These are phyloP conservation scores for Elsinoe arachidis DNA, from an alignment of 2,329 filamentous ascomycete species.

Conservation along the genomic window DNA sequence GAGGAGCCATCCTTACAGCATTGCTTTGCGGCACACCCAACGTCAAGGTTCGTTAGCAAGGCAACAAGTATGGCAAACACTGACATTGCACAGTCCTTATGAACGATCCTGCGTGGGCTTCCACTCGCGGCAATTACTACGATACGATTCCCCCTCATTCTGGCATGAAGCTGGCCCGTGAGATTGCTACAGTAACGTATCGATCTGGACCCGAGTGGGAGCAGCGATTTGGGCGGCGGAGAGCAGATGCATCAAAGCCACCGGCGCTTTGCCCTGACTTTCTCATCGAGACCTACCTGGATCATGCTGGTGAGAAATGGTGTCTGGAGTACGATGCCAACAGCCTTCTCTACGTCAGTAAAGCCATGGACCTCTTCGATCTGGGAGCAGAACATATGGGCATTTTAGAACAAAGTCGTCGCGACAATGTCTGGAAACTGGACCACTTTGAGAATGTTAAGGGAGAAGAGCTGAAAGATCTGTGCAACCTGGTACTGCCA, in stretches of 20 bases:
- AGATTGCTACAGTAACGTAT: constrained; percentile 97
- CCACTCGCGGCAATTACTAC: constrained; percentile 78
- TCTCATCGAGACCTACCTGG: constrained; percentile 93
- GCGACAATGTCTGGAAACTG: constrained; percentile 51
- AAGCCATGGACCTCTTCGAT: constrained; percentile 98
- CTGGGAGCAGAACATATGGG: constrained; percentile 64
- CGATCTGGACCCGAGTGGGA: constrained; percentile 97
- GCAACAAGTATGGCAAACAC: not conserved
- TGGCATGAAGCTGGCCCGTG: constrained; percentile 94
- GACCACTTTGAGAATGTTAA: constrained; percentile 32
- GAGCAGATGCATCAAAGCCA: constrained; percentile 76
- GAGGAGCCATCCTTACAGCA: constrained; percentile 90
- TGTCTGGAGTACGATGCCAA: constrained; percentile 95
- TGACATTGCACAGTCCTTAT: constrained; percentile 58
- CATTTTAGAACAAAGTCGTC: constrained; percentile 53
- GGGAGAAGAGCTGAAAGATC: constrained; percentile 33
- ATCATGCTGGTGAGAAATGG: constrained; percentile 97
- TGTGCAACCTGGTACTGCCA: constrained; percentile 76
- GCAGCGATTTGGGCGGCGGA: constrained; percentile 76
- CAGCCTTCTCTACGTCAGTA: constrained; percentile 89
- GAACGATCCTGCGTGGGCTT: constrained; percentile 90
- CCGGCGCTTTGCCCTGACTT: constrained; percentile 96
- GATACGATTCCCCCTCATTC: constrained; percentile 79
- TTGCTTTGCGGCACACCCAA: constrained; percentile 97
- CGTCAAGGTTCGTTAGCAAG: constrained; percentile 51